Evolutionary conservation across 352 stramenopile species (phyloP).

Genomic region (Phytophthora fragariaefolia): DNA sequence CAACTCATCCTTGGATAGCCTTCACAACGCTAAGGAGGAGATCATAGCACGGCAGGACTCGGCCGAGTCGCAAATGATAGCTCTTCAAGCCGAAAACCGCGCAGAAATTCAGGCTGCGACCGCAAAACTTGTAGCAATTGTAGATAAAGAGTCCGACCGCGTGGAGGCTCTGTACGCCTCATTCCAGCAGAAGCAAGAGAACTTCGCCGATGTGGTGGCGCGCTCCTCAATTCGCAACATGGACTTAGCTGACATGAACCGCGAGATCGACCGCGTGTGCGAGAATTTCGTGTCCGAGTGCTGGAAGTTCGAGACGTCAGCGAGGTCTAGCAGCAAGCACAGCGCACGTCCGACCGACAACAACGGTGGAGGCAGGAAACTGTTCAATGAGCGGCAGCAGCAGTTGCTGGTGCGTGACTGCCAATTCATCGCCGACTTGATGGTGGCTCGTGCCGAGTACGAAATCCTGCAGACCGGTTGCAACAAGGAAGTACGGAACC

Average conservation of each 20-base stretch:
- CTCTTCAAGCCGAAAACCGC: slow-evolving; percentile 73
- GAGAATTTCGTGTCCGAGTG: slow-evolving; percentile 85
- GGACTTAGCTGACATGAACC: slow-evolving; percentile 79
- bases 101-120: slow-evolving; percentile 76
- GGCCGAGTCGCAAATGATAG: slow-evolving; percentile 70
- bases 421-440: slow-evolving; percentile 82
- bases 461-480: slow-evolving; percentile 72
- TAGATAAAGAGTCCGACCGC: slow-evolving; percentile 83
- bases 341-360: slow-evolving; percentile 49
- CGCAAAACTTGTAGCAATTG: slow-evolving; percentile 64
- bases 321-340: slow-evolving; percentile 59
- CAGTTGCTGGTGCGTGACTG: slow-evolving; percentile 79
- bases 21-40: slow-evolving; percentile 60
- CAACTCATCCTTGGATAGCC: slow-evolving; percentile 41
- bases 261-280: slow-evolving; percentile 79
- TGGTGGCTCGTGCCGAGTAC: slow-evolving; percentile 79
- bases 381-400: slow-evolving; percentile 85
- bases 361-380: slow-evolving; percentile 55
- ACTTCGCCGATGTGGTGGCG: slow-evolving; percentile 80
- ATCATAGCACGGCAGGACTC: slow-evolving; percentile 60
- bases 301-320: slow-evolving; percentile 90
- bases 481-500: slow-evolving; percentile 65
- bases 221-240: slow-evolving; percentile 86
- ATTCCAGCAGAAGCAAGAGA: slow-evolving; percentile 84
- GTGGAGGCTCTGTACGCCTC: slow-evolving; percentile 82